Evolutionary conservation across 2,329 filamentous ascomycete genomes (phyloP), one percentile per base, ranked within the genome.

Genomic region (Thielaviopsis musarum): DNA sequence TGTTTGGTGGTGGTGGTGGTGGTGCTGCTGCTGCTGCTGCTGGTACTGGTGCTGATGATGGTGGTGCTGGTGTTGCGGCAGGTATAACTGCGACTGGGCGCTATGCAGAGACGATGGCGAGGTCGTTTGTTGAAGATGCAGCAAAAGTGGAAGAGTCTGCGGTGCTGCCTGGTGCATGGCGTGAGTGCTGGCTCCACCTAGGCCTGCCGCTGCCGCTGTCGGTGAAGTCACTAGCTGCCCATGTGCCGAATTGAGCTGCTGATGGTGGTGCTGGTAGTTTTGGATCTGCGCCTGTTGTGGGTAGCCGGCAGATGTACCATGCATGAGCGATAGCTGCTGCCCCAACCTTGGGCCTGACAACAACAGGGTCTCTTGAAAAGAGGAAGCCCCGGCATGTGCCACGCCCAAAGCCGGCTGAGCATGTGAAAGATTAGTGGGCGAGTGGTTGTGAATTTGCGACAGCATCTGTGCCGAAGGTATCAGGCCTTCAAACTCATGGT

Each of bases 141-240:
- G 41, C 12, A 30, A 52, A 41, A 54, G 52, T 26, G 52, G 57
- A 24, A 59, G 13, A 41, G 51, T 17, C 22, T 59, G 57, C 21
- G 52, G 52, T 55, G 57, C 26, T 54, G 52, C 52, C 52, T 52
- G 28, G 28, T 56, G 58, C n/a, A 60, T 60, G 58, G 58, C 58
- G 58, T 60, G 58, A 60, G 58, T 41, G 26, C 48, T 56, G 53
- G 54, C 28, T 38, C 58, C 58, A 60, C 58, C 48, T 21, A 60
- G 28, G 51, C n/a, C 54, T 30, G 48, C 22, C 45, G 54, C 24
- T 49, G 48, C 45, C 45, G 45, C n/a, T 49, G 45, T 56, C 51
- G 54, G 30, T 60, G 58, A 57, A 49, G 58, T 22, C 45, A 53
- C 54, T 49, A 56, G 54, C 15, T 53, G 53, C n/a, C 53, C 53